These are phyloP conservation scores for Aspergillus fumigatiaffinis DNA, from an alignment of 2,329 filamentous ascomycete species.

Conservation along the genomic window DNA sequence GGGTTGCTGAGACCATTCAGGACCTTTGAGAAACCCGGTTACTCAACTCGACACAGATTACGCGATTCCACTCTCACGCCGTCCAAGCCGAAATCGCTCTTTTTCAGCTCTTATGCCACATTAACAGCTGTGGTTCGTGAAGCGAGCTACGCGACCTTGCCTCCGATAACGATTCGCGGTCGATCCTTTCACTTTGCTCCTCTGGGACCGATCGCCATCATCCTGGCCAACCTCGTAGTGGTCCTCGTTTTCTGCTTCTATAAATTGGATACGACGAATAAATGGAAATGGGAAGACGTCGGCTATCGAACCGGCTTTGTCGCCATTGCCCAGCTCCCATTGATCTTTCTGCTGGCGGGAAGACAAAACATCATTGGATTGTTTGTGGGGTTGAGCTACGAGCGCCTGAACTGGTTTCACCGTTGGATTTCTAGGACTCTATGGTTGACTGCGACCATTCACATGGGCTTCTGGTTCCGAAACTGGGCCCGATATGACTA, in stretches of 20 bases:
- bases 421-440: slow-evolving; percentile 50
- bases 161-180: slow-evolving; percentile 30
- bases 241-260: slow-evolving; percentile 56
- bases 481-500: slow-evolving; percentile 52
- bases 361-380: slow-evolving; percentile 53
- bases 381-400: slow-evolving; percentile 47
- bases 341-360: slow-evolving; percentile 54
- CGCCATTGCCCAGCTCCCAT: slow-evolving; percentile 50
- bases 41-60: slow-evolving; percentile 36
- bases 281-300: slow-evolving; percentile 52
- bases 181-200: slow-evolving; percentile 36
- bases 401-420: slow-evolving; percentile 52
- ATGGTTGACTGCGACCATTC: slow-evolving; percentile 51
- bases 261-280: slow-evolving; percentile 48
- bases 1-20: neutral
- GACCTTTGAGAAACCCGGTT: neutral
- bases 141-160: slow-evolving; percentile 45
- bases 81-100: slow-evolving; percentile 51
- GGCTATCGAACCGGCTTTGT: slow-evolving; percentile 55
- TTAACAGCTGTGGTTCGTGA: slow-evolving; percentile 53
- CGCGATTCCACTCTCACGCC: slow-evolving; percentile 42
- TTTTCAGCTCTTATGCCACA: slow-evolving; percentile 49
- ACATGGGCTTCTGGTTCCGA: slow-evolving; percentile 53
- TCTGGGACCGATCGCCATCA: slow-evolving; percentile 34
- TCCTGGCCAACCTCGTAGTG: slow-evolving; percentile 45